Evolutionary conservation across 2,329 filamentous ascomycete species (phyloP).

Genomic region (Colletotrichum eleusines): DNA sequence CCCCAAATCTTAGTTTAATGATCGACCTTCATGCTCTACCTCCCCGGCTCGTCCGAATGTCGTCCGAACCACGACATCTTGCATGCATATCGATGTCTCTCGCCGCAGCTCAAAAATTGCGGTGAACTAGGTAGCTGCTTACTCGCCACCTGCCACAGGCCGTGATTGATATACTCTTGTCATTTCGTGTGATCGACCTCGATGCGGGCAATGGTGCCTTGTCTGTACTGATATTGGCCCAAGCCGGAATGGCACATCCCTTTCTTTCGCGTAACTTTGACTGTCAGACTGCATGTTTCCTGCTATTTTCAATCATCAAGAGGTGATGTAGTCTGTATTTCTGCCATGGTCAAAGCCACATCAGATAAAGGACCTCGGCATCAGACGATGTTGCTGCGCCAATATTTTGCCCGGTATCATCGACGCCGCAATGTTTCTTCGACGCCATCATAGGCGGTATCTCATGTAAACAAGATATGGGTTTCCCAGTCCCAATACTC

Average conservation of each 20-base stretch:
- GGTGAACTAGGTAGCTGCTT: neutral
- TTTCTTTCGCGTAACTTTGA: neutral
- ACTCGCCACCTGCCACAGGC: no score
- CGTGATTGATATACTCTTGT: neutral
- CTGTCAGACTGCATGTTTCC: neutral
- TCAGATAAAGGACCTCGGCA: neutral
- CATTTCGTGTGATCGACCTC: neutral
- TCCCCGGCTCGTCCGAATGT: slow-evolving; percentile 32
- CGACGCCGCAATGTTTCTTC: neutral
- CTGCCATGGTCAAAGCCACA: neutral
- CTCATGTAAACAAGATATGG: no score
- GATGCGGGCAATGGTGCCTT: no score
- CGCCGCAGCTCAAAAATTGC: slow-evolving; percentile 10
- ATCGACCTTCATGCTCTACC: slow-evolving; percentile 29
- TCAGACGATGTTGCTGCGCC: neutral
- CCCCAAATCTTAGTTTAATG: slow-evolving; percentile 16
- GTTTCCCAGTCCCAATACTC: neutral
- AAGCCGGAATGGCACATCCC: neutral
- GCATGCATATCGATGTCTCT: slow-evolving; percentile 12
- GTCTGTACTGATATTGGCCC: neutral
- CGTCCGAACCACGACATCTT: slow-evolving; percentile 28
- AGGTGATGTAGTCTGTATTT: neutral
- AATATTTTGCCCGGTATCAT: neutral
- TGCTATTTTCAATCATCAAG: neutral
- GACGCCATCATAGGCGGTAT: no score